A percentile compares a stretch with the other conserved stretches of the same genome.
phyloP scores from a whole-genome alignment of 2,329 filamentous ascomycete genomes.

The Trichoderma asperellum region DNA sequence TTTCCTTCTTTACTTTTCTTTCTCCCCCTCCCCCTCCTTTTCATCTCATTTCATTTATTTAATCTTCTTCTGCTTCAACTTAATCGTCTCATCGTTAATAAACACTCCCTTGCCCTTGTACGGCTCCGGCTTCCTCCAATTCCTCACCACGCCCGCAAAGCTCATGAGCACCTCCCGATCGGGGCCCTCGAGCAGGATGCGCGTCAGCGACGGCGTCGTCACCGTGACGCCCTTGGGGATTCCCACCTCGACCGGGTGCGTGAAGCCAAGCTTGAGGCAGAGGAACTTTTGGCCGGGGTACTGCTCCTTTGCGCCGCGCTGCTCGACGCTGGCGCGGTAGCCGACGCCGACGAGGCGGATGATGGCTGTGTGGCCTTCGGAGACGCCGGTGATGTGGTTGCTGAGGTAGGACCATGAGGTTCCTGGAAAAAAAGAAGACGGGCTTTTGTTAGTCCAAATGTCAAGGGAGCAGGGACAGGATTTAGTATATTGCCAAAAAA shows the following conservation, averaged over 20 bases:
- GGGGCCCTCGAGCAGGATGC: slow-evolving; percentile 85
- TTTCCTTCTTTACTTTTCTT: neutral
- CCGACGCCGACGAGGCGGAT: slow-evolving; percentile 92
- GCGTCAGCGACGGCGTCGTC: slow-evolving; percentile 85
- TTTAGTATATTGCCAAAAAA: too few relatives aligned
- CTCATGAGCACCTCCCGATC: slow-evolving; percentile 86
- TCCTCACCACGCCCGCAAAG: slow-evolving; percentile 85
- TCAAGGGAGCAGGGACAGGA: neutral
- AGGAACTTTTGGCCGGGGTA: slow-evolving; percentile 88
- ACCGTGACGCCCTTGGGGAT: slow-evolving; percentile 84
- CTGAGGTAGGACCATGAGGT: slow-evolving; percentile 88
- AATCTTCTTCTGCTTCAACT: slow-evolving; percentile 97
- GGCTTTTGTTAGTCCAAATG: neutral
- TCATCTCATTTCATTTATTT: slow-evolving; percentile 60
- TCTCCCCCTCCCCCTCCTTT: neutral
- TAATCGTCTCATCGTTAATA: slow-evolving; percentile 96
- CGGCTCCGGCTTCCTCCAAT: slow-evolving; percentile 90
- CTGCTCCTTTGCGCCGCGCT: slow-evolving; percentile 71
- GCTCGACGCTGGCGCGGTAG: slow-evolving; percentile 87
- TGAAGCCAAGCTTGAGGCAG: slow-evolving; percentile 92
- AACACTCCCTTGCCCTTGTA: slow-evolving; percentile 99
- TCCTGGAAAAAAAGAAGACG: slow-evolving; percentile 54
- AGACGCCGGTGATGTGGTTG: slow-evolving; percentile 90
- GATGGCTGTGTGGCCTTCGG: slow-evolving; percentile 93
- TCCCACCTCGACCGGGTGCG: slow-evolving; percentile 89